Evolutionary conservation across 2,329 filamentous ascomycete species (phyloP).

Genomic region (Epicoccum nigrum): DNA sequence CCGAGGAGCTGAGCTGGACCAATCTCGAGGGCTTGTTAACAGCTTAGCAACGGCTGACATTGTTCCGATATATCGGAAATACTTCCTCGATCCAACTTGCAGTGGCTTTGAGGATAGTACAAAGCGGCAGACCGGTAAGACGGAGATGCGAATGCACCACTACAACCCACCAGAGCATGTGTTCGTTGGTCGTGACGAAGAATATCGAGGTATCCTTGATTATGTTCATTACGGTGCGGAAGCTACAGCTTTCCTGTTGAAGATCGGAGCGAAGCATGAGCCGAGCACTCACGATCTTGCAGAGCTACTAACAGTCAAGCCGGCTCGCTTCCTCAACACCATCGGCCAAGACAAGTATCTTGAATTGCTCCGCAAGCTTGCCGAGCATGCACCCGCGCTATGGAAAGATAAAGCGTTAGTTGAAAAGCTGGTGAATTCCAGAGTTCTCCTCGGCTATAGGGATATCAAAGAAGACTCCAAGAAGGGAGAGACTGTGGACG

Average conservation of each 20-base stretch:
- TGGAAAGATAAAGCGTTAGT: conserved; percentile 82
- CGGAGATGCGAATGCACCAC: conserved; percentile 51
- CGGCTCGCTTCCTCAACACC: conserved; percentile 77
- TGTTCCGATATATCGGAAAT: conserved; percentile 47
- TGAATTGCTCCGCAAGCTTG: conserved; percentile 78
- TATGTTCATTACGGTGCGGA: conserved; percentile 92
- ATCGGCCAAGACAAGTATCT: conserved; percentile 89
- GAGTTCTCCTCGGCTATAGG: conserved; percentile 83
- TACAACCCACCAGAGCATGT: conserved; percentile 73
- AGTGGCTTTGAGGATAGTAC: conserved; percentile 43
- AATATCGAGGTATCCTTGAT: conserved; percentile 91
- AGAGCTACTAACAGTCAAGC: conserved; percentile 80
- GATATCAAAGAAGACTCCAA: conserved; percentile 68
- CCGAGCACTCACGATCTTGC: conserved; percentile 88
- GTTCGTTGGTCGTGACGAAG: conserved; percentile 75
- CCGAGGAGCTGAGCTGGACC: conserved; percentile 74
- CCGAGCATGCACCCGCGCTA: conserved; percentile 71
- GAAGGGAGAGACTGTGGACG: conserved; percentile 42
- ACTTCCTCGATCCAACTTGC: conserved; percentile 38
- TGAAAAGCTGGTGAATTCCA: conserved; percentile 73
- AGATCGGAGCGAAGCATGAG: conserved; percentile 88
- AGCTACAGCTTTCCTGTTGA: conserved; percentile 86
- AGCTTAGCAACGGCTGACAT: conserved; percentile 41
- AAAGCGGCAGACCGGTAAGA: conserved; percentile 39
- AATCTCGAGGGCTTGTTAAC: conserved; percentile 31